Percentiles rank a stretch among this genome's conserved stretches.
Evolutionary conservation across 495 filamentous ascomycete genomes (phyloP).

Genomic region (Hyphodiscus hymeniophilus): DNA sequence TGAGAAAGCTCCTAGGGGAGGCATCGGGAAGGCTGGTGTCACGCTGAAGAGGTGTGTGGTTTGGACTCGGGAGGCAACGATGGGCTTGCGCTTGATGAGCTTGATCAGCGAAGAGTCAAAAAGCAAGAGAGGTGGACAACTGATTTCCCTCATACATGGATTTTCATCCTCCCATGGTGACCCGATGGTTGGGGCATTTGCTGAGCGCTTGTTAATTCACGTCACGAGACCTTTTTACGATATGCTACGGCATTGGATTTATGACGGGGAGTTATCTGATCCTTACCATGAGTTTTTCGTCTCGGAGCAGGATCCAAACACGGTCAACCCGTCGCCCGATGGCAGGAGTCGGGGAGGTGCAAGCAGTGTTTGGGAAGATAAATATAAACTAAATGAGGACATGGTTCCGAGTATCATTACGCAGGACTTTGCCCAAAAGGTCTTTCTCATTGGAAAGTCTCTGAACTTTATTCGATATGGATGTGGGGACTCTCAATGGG

Average conservation of each 20-base stretch:
- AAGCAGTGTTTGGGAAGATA: constrained; percentile 94
- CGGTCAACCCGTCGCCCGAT: constrained; percentile 31
- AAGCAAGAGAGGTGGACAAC: constrained; percentile 81
- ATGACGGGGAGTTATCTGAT: constrained; percentile 94
- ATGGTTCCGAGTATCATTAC: constrained; percentile 93
- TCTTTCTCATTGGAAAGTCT: constrained; percentile 95
- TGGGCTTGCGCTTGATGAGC: constrained; percentile 91
- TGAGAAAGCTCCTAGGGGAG: constrained; percentile 50
- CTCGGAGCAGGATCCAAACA: constrained; percentile 57
- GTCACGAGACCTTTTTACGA: constrained; percentile 96
- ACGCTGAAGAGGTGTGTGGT: constrained; percentile 93
- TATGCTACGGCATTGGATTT: constrained; percentile 95
- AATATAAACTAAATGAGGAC: constrained; percentile 76
- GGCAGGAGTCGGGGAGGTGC: constrained; percentile 59
- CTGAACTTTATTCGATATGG: constrained; percentile 96
- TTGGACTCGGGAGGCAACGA: constrained; percentile 95
- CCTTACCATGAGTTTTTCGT: constrained; percentile 97
- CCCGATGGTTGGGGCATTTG: constrained; percentile 87
- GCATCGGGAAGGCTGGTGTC: constrained; percentile 80
- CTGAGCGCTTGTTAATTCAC: constrained; percentile 82
- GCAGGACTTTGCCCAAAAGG: constrained; percentile 84
- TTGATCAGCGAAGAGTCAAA: constrained; percentile 86
- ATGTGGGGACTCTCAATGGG: constrained; percentile 90
- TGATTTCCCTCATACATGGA: constrained; percentile 89
- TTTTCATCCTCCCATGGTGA: constrained; percentile 94